Percentiles rank a stretch among this genome's conserved stretches.
These are phyloP conservation scores for Cenchrus fungigraminus DNA, from an alignment of 176 grass and related monocot species.

Conservation along the genomic window DNA sequence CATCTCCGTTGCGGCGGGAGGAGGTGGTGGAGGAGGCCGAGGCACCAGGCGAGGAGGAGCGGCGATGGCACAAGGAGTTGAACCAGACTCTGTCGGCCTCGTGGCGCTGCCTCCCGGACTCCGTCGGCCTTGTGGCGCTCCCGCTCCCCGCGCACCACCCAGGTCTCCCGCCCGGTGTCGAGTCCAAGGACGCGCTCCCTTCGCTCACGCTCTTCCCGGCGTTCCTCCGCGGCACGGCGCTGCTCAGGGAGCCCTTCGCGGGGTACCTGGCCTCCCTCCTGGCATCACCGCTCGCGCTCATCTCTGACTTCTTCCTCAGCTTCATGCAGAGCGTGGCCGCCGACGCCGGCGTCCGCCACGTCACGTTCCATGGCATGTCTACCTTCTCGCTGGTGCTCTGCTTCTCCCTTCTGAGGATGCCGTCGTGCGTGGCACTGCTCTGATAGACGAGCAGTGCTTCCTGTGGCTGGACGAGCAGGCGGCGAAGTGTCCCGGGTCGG, in stretches of 20 bases:
- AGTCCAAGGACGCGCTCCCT: slow-evolving; percentile 61
- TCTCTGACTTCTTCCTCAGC: slow-evolving; percentile 81
- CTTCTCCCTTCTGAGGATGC: slow-evolving; percentile 38
- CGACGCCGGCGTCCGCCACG: slow-evolving; percentile 37
- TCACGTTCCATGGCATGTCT: slow-evolving; percentile 68
- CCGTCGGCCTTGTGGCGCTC: neutral
- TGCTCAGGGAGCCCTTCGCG: slow-evolving; percentile 55
- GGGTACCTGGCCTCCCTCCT: slow-evolving; percentile 46
- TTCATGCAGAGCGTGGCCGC: slow-evolving; percentile 39
- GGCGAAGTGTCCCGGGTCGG: slow-evolving; percentile 21
- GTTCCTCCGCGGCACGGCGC: slow-evolving; percentile 60
- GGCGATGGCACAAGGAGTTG: too few relatives aligned
- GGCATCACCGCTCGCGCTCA: slow-evolving; percentile 13
- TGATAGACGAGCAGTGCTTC: slow-evolving; percentile 36
- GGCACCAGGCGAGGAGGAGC: too few relatives aligned
- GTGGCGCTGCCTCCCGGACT: too few relatives aligned
- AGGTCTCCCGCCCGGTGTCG: slow-evolving; percentile 32
- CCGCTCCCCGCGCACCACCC: slow-evolving; percentile 44
- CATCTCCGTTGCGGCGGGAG: too few relatives aligned
- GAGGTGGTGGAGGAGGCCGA: too few relatives aligned
- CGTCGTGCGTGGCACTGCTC: neutral
- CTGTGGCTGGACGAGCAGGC: slow-evolving; percentile 54
- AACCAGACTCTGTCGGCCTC: neutral
- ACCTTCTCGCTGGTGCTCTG: slow-evolving; percentile 58
- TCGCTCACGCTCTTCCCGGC: slow-evolving; percentile 45